Evolutionary conservation across 306 rosid species (phyloP).

Genomic region (Clitoria ternatea): DNA sequence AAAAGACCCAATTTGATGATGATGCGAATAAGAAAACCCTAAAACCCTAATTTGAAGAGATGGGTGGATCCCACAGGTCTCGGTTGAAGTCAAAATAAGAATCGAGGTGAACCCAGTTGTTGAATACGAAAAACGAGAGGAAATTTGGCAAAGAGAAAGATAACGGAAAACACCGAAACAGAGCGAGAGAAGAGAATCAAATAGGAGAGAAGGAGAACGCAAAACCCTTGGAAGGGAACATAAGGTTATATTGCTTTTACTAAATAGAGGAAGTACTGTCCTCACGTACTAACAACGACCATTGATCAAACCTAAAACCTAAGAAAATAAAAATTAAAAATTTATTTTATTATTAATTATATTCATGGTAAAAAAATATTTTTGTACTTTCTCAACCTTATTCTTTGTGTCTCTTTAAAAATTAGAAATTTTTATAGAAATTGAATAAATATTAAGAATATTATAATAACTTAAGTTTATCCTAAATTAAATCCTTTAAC

Average conservation of each 20-base stretch:
- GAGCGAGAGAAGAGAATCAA: background rate
- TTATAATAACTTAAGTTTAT: too few relatives aligned
- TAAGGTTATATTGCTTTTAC: background rate
- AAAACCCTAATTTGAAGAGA: background rate
- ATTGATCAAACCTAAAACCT: too few relatives aligned
- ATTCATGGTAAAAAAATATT: too few relatives aligned
- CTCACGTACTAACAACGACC: too few relatives aligned
- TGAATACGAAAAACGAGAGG: background rate
- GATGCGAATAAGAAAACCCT: background rate
- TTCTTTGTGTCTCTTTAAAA: too few relatives aligned
- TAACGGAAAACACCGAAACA: background rate
- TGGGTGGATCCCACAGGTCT: background rate
- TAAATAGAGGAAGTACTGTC: too few relatives aligned
- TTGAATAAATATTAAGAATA: too few relatives aligned
- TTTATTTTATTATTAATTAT: too few relatives aligned
- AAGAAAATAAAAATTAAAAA: too few relatives aligned
- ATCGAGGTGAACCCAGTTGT: background rate
- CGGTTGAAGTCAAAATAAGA: background rate
- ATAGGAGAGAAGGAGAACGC: background rate
- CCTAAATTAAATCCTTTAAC: too few relatives aligned
- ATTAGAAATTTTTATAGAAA: too few relatives aligned
- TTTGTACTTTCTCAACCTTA: too few relatives aligned
- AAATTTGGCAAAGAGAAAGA: background rate
- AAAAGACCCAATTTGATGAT: background rate
- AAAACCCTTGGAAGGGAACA: background rate